Percentiles rank a stretch among this genome's conserved stretches.
Evolutionary conservation across 176 grass and related monocot genomes (phyloP).

Genomic region (Otatea glauca): DNA sequence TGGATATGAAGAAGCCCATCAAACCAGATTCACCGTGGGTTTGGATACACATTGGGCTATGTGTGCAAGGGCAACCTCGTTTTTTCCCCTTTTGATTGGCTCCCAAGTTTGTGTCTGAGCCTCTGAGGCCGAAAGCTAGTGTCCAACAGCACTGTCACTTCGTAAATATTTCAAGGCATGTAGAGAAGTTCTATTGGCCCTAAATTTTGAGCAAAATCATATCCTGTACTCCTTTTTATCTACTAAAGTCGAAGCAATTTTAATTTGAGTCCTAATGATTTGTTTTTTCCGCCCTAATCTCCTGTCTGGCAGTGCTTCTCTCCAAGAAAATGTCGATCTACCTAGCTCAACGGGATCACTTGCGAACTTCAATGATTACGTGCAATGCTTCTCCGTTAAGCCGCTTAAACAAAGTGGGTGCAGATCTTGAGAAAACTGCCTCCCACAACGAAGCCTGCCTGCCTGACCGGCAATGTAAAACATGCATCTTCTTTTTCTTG

Average conservation of each 20-base stretch:
- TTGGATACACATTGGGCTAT: too few species aligned
- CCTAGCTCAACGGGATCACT: not conserved
- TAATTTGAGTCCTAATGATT: not conserved
- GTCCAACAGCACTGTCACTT: not conserved
- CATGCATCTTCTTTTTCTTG: not conserved
- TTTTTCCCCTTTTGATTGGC: not conserved
- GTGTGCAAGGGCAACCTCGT: not conserved
- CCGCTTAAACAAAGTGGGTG: not conserved
- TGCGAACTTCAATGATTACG: not conserved
- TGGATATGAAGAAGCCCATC: not conserved
- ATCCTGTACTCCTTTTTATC: not conserved
- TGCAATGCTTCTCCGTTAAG: not conserved
- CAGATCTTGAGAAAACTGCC: slow-evolving; percentile 46
- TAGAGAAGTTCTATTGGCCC: not conserved
- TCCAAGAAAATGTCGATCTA: too few species aligned
- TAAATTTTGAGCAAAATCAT: not conserved
- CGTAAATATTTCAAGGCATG: slow-evolving; percentile 22
- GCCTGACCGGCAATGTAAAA: not conserved
- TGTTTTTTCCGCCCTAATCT: too few species aligned
- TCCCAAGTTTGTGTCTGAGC: not conserved
- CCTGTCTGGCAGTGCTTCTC: too few species aligned
- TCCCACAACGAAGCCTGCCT: slow-evolving; percentile 44
- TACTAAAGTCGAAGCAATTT: too few species aligned
- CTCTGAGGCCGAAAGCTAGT: not conserved
- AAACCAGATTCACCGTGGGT: not conserved